phyloP scores from a whole-genome alignment of 169 alveolate genomes.

The Plasmodium relictum region DNA sequence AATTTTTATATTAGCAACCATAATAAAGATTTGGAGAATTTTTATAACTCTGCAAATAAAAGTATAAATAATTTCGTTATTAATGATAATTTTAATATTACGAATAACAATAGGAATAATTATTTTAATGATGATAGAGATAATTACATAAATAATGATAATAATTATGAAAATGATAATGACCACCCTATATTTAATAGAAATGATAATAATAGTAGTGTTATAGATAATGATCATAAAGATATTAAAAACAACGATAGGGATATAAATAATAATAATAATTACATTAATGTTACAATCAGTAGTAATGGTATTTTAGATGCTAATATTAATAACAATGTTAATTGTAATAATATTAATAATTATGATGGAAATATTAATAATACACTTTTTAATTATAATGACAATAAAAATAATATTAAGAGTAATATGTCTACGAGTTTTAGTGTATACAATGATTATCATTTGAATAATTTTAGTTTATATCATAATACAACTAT shows the following conservation, averaged over 20 bases:
- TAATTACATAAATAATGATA: not conserved
- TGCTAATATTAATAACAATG: not conserved
- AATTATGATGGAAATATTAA: too few relatives aligned
- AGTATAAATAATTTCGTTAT: not conserved
- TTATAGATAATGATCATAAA: not conserved
- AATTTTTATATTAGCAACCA: not conserved
- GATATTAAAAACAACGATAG: not conserved
- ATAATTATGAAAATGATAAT: not conserved
- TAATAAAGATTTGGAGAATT: not conserved
- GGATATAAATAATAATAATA: not conserved
- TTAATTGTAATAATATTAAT: too few relatives aligned
- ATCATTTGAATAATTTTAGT: too few relatives aligned
- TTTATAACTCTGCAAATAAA: not conserved
- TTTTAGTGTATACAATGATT: too few relatives aligned
- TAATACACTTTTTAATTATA: too few relatives aligned
- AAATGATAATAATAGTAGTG: not conserved
- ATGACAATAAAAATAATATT: too few relatives aligned
- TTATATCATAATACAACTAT: too few relatives aligned
- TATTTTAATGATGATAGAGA: not conserved
- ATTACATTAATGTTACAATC: not conserved
- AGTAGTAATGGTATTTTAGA: not conserved
- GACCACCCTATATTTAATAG: not conserved
- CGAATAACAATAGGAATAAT: constrained; percentile 1
- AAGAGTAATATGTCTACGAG: too few relatives aligned
- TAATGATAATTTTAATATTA: not conserved